A percentile compares a stretch with the other conserved stretches of the same genome.
Evolutionary conservation across 192 early-diverging fungal species (phyloP).

Genomic region (Mortierella antarctica): DNA sequence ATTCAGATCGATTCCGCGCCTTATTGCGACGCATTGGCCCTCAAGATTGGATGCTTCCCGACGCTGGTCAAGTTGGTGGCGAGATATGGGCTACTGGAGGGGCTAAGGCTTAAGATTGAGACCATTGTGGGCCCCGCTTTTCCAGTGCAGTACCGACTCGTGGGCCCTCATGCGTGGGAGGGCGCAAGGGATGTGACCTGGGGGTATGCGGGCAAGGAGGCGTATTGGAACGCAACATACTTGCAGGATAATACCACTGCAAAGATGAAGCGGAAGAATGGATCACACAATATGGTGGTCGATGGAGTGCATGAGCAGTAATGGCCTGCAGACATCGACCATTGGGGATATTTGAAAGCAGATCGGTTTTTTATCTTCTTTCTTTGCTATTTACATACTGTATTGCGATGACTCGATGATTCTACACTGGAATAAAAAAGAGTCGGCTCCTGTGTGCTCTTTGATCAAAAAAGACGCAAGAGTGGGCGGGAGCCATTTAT

Average conservation of each 20-base stretch:
- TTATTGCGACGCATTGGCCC: conserved; percentile 61
- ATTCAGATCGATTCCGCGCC: conserved; percentile 60
- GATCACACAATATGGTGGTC: too few relatives aligned
- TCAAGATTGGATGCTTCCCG: conserved; percentile 58
- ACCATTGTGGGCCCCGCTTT: conserved; percentile 40
- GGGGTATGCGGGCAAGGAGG: conserved; percentile 21
- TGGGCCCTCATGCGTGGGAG: conserved; percentile 48
- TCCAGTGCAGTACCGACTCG: conserved; percentile 47
- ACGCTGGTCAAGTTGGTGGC: conserved; percentile 40
- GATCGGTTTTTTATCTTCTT: too few relatives aligned
- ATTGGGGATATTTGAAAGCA: too few relatives aligned
- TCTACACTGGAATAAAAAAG: too few relatives aligned
- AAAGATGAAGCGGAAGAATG: not conserved
- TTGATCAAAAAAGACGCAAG: too few relatives aligned
- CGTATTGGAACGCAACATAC: conserved; percentile 10
- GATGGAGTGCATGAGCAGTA: too few relatives aligned
- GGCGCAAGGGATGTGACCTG: conserved; percentile 18
- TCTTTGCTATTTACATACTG: too few relatives aligned
- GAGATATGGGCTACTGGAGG: conserved; percentile 34
- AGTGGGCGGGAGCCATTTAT: too few relatives aligned
- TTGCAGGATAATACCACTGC: conserved; percentile 7
- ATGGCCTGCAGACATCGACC: too few relatives aligned
- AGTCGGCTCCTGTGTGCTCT: too few relatives aligned
- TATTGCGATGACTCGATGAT: too few relatives aligned
- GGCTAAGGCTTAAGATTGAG: conserved; percentile 2